A percentile compares a stretch with the other conserved stretches of the same genome.
phyloP scores from a whole-genome alignment of 148 eudicot genomes.

The Camellia granthamiana region DNA sequence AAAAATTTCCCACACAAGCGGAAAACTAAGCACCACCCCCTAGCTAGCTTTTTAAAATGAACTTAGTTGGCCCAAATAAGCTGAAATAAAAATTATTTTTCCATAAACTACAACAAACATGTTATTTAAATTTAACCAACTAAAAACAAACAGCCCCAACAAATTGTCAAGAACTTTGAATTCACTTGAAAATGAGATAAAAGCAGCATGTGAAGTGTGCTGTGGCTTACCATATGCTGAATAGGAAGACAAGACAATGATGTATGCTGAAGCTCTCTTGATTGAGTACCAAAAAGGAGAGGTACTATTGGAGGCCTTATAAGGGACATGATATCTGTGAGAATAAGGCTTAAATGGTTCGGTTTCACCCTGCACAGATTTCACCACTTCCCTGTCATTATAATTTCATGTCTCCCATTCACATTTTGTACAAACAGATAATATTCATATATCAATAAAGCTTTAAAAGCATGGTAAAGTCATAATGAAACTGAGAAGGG shows the following conservation, averaged over 20 bases:
- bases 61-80: no score
- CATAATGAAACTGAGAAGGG: background rate
- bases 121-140: no score
- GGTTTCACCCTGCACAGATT: slow-evolving; percentile 40
- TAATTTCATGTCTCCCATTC: background rate
- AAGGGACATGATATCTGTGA: slow-evolving; percentile 42
- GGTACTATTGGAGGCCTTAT: slow-evolving; percentile 38
- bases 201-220: background rate
- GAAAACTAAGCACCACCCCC: no score
- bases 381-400: background rate
- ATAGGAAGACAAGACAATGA: slow-evolving; percentile 43
- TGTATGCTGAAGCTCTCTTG: slow-evolving; percentile 43
- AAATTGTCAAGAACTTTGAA: background rate
- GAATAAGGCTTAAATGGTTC: slow-evolving; percentile 46
- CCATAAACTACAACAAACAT: no score
- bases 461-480: background rate
- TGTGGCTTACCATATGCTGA: slow-evolving; percentile 36
- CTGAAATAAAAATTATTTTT: no score
- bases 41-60: no score
- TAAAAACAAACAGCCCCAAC: no score
- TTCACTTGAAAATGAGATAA: background rate
- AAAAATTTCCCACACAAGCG: no score
- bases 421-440: background rate
- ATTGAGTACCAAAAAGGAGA: slow-evolving; percentile 47
- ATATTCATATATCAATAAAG: background rate